Evolutionary conservation across 225 moss, liverwort and hornwort species (phyloP).

Genomic region (Lunularia cruciata): DNA sequence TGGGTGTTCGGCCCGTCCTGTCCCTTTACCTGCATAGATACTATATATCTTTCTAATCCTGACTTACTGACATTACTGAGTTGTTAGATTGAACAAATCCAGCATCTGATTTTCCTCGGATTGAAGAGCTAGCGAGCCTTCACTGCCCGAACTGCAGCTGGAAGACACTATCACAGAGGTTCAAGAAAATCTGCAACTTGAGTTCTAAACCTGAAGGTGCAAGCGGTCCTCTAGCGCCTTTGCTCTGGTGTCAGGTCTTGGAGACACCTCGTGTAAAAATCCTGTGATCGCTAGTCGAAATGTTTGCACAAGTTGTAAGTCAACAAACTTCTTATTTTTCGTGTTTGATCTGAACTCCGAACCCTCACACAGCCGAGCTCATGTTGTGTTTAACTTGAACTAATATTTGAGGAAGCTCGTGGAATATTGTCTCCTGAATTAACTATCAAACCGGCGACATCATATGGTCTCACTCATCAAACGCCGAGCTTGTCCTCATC

Average conservation of each 20-base stretch:
- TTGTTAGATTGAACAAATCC: not conserved
- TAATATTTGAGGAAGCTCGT: slow-evolving; percentile 15
- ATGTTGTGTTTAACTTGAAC: not conserved
- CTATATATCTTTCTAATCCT: not conserved
- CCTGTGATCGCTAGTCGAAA: too few relatives aligned
- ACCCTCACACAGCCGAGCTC: not conserved
- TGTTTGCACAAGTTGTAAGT: too few relatives aligned
- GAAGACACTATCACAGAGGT: too few relatives aligned
- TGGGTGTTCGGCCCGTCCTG: not conserved
- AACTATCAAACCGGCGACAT: slow-evolving; percentile 23
- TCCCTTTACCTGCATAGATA: not conserved
- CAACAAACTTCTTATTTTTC: too few relatives aligned
- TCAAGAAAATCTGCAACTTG: too few relatives aligned
- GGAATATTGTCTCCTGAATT: slow-evolving; percentile 23
- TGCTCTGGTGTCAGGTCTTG: too few relatives aligned
- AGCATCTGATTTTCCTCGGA: not conserved
- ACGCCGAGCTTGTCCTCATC: slow-evolving; percentile 42
- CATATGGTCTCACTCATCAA: slow-evolving; percentile 18
- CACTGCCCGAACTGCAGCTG: too few relatives aligned
- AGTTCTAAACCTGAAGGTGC: too few relatives aligned
- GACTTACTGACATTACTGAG: not conserved
- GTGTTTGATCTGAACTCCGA: too few relatives aligned
- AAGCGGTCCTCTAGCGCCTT: too few relatives aligned
- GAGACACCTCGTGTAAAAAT: too few relatives aligned
- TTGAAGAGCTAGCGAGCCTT: too few relatives aligned